Conservation (phyloP, 805 yeast genomes). For the Starmera amethionina region DNA sequence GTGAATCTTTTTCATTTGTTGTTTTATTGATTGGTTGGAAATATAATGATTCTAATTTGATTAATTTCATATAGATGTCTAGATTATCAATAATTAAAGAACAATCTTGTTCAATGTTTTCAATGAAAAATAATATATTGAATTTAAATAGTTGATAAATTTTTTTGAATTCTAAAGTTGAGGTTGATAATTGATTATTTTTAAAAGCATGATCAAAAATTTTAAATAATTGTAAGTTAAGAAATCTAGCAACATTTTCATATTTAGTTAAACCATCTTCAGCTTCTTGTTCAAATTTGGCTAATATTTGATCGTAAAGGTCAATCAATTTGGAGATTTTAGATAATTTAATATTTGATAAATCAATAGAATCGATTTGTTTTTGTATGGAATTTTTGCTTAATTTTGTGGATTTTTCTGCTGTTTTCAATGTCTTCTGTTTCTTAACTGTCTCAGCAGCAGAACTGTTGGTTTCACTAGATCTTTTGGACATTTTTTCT, state of each 20-base stretch:
- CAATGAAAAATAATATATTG: conserved; percentile 32
- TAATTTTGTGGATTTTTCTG: neutral
- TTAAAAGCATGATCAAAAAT: conserved; percentile 15
- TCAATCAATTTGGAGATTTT: conserved; percentile 4
- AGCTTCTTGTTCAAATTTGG: conserved; percentile 8
- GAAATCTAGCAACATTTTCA: conserved; percentile 12
- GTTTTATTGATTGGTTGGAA: conserved; percentile 33
- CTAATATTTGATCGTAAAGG: conserved; percentile 14
- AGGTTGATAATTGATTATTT: conserved; percentile 3
- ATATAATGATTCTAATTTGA: conserved; percentile 45
- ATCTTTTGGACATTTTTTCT: neutral
- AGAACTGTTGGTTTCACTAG: neutral
- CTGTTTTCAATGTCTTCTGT: neutral
- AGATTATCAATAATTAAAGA: conserved; percentile 42
- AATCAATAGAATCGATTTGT: conserved; percentile 3
- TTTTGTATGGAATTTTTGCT: conserved; percentile 9
- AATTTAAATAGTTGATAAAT: conserved; percentile 46
- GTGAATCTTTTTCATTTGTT: conserved; percentile 19
- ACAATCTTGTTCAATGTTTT: conserved; percentile 27
- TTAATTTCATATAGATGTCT: conserved; percentile 46
- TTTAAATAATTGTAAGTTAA: conserved; percentile 13
- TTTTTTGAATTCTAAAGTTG: conserved; percentile 46
- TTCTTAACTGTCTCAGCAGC: too few species aligned
- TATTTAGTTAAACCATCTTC: conserved; percentile 7
- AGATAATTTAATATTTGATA: neutral